Evolutionary conservation across 345 rosid species (phyloP).

Genomic region (Salix arbutifolia): DNA sequence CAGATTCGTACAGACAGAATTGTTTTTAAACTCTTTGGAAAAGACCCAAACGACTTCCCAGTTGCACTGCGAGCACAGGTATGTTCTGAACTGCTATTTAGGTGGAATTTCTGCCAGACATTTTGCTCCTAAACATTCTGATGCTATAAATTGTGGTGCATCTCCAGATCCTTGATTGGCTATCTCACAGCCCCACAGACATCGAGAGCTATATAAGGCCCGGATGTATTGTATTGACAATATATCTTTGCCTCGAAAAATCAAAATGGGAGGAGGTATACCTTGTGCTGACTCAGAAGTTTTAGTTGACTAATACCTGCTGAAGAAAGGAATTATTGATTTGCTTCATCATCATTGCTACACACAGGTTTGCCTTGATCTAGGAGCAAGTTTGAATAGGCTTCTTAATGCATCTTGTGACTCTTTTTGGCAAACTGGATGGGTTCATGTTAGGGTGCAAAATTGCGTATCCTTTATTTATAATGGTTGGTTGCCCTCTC

Average conservation of each 20-base stretch:
- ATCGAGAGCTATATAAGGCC: conserved; percentile 99
- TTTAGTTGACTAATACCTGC: neutral
- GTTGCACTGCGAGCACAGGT: conserved; percentile 80
- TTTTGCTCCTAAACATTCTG: conserved; percentile 4
- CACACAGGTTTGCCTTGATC: conserved; percentile 60
- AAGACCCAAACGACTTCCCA: conserved; percentile 89
- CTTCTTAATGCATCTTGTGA: conserved; percentile 64
- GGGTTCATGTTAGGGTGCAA: conserved; percentile 70
- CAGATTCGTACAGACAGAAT: conserved; percentile 92
- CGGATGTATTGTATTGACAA: conserved; percentile 80
- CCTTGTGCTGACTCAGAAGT: conserved; percentile 11
- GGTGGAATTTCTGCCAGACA: conserved; percentile 1
- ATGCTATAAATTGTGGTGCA: conserved; percentile 6
- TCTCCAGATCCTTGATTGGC: conserved; percentile 86
- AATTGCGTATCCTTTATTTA: conserved; percentile 71
- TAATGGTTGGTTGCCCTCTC: conserved; percentile 49
- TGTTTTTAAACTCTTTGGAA: conserved; percentile 89
- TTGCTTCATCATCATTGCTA: neutral
- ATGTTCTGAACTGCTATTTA: conserved; percentile 10
- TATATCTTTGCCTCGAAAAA: conserved; percentile 76
- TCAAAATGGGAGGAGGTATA: conserved; percentile 91
- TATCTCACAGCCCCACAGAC: conserved; percentile 90
- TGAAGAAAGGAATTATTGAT: neutral
- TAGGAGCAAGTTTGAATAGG: conserved; percentile 66
- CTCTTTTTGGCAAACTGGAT: conserved; percentile 80